phyloP scores from a whole-genome alignment of 257 asterid species.

The Avicennia marina region DNA sequence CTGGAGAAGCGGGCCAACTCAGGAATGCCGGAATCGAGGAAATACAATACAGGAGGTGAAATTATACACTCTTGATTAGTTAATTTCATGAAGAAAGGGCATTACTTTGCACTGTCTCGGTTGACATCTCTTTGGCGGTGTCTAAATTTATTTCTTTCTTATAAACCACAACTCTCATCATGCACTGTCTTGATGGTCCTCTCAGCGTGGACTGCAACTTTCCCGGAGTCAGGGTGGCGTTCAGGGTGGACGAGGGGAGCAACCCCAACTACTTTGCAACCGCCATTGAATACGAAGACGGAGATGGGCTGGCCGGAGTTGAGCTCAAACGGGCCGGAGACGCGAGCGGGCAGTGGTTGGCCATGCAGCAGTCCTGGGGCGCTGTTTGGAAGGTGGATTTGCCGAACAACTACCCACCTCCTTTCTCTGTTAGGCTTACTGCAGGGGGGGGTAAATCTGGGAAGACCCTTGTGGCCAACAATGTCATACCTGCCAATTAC shows the following conservation, averaged over 20 bases:
- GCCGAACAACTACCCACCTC: slow-evolving; percentile 32
- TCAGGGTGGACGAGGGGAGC: slow-evolving; percentile 73
- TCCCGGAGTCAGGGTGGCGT: slow-evolving; percentile 46
- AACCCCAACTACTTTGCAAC: slow-evolving; percentile 61
- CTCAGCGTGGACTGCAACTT: slow-evolving; percentile 65
- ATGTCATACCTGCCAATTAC: slow-evolving; percentile 73
- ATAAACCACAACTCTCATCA: too few relatives aligned
- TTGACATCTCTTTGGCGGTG: background rate
- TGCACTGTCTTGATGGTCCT: too few relatives aligned
- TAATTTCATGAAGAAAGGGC: background rate
- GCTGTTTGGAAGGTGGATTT: slow-evolving; percentile 60
- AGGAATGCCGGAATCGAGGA: slow-evolving; percentile 57
- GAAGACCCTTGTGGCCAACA: slow-evolving; percentile 44
- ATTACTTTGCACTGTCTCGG: too few relatives aligned
- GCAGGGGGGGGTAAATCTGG: slow-evolving; percentile 31
- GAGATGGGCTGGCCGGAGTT: slow-evolving; percentile 54
- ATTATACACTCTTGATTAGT: background rate
- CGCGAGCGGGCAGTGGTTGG: slow-evolving; percentile 34
- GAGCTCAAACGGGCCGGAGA: slow-evolving; percentile 44
- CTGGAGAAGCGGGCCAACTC: slow-evolving; percentile 49
- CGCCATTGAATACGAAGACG: slow-evolving; percentile 57
- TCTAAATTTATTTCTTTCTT: background rate
- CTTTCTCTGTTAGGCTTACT: slow-evolving; percentile 56
- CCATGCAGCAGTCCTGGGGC: slow-evolving; percentile 74
- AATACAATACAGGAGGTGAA: slow-evolving; percentile 54